These are phyloP conservation scores for Rhododendron ovatum DNA, from an alignment of 148 eudicot genomes.

Conservation along the genomic window DNA sequence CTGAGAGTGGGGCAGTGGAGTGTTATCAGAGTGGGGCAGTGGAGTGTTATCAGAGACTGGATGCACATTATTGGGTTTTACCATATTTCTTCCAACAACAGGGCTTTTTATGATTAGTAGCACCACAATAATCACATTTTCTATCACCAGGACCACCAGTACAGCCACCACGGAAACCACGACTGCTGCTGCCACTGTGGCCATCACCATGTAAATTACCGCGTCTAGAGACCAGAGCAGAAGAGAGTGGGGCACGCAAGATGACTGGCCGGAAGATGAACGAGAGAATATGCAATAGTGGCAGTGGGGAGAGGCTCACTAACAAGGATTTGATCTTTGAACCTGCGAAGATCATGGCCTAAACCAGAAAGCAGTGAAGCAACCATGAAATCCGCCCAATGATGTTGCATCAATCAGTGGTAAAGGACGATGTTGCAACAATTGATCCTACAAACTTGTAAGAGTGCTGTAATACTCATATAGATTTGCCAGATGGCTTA, in stretches of 20 bases:
- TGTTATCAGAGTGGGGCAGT: too few relatives aligned
- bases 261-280: not conserved
- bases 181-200: not conserved
- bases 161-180: not conserved
- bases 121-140: not conserved
- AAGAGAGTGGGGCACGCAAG: not conserved
- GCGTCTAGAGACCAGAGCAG: not conserved
- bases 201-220: not conserved
- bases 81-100: too few relatives aligned
- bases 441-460: not conserved
- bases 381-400: not conserved
- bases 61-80: too few relatives aligned
- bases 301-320: not conserved
- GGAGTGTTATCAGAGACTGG: too few relatives aligned
- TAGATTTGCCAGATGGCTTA: not conserved
- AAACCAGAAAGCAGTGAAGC: not conserved
- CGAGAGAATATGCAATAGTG: not conserved
- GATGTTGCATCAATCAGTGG: not conserved
- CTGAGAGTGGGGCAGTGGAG: too few relatives aligned
- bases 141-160: not conserved
- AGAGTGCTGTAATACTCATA: not conserved
- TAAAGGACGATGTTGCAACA: not conserved
- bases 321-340: not conserved
- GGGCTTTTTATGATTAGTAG: not conserved
- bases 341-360: not conserved